These are phyloP conservation scores for Cupressus sempervirens DNA, from an alignment of 75 land plant genomes.

Conservation along the genomic window DNA sequence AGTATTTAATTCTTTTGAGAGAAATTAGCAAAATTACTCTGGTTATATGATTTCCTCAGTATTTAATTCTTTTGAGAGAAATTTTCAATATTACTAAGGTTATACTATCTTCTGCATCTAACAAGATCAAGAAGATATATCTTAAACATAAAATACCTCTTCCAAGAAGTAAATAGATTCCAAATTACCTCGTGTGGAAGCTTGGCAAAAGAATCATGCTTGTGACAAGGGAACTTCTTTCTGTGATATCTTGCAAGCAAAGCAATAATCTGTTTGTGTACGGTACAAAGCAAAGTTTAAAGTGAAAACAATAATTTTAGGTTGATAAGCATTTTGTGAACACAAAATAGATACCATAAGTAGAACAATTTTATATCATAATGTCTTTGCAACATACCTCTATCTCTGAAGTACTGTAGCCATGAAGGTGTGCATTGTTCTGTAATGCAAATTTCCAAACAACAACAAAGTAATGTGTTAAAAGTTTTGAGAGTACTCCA, in stretches of 20 bases:
- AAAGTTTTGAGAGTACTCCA: neutral
- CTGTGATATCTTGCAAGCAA: slow-evolving; percentile 34
- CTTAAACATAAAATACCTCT: neutral
- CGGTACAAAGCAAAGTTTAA: neutral
- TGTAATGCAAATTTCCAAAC: slow-evolving; percentile 10
- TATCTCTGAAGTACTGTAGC: slow-evolving; percentile 34
- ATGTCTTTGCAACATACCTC: slow-evolving; percentile 21
- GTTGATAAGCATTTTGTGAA: neutral
- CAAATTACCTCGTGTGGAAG: slow-evolving; percentile 14
- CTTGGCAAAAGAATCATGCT: slow-evolving; percentile 27
- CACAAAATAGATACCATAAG: neutral
- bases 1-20: neutral
- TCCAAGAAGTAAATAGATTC: neutral
- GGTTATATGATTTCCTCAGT: too few species aligned
- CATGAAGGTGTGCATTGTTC: slow-evolving; percentile 35
- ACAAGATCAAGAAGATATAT: neutral
- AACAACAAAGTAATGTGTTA: neutral
- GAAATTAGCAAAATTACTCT: neutral
- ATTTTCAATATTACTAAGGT: neutral
- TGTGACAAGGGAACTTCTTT: slow-evolving; percentile 31
- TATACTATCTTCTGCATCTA: neutral
- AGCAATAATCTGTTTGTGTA: slow-evolving; percentile 30
- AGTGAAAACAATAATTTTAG: neutral
- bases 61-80: neutral
- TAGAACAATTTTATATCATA: slow-evolving; percentile 4